Evolutionary conservation across 192 early-diverging fungal species (phyloP).

Genomic region (Coemansia reversa): DNA sequence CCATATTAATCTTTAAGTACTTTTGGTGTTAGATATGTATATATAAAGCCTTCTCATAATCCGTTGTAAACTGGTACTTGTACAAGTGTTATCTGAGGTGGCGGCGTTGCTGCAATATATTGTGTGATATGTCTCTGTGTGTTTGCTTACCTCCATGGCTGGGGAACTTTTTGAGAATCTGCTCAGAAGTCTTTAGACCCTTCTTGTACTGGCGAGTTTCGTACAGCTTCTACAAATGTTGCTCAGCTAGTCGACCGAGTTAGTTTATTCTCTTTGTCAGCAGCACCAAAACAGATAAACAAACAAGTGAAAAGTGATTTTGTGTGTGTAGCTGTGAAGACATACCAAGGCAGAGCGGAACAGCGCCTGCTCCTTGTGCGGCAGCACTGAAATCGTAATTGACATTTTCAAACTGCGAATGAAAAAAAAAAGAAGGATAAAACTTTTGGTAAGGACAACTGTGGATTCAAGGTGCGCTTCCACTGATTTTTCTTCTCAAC

Average conservation of each 20-base stretch:
- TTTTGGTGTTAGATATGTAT: too few species aligned
- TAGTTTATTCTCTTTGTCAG: conserved; percentile 1
- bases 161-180: conserved; percentile 91
- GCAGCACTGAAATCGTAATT: conserved; percentile 40
- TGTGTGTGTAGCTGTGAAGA: not conserved
- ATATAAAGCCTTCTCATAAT: too few species aligned
- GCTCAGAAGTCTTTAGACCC: conserved; percentile 85
- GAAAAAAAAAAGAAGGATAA: not conserved
- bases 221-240: conserved; percentile 76
- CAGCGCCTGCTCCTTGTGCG: conserved; percentile 53
- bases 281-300: too few species aligned
- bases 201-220: conserved; percentile 95
- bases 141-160: conserved; percentile 70
- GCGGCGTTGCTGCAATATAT: not conserved
- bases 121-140: not conserved
- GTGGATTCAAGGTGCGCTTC: too few species aligned
- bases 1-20: not conserved
- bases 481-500: too few species aligned
- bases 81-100: not conserved
- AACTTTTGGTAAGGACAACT: too few species aligned
- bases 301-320: not conserved
- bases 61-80: not conserved
- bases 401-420: conserved; percentile 31
- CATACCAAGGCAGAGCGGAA: conserved; percentile 54
- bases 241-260: not conserved